Evolutionary conservation across 2,329 filamentous ascomycete genomes (phyloP), one percentile per base, ranked within the genome.

Genomic region (Ophiocordyceps unilateralis): DNA sequence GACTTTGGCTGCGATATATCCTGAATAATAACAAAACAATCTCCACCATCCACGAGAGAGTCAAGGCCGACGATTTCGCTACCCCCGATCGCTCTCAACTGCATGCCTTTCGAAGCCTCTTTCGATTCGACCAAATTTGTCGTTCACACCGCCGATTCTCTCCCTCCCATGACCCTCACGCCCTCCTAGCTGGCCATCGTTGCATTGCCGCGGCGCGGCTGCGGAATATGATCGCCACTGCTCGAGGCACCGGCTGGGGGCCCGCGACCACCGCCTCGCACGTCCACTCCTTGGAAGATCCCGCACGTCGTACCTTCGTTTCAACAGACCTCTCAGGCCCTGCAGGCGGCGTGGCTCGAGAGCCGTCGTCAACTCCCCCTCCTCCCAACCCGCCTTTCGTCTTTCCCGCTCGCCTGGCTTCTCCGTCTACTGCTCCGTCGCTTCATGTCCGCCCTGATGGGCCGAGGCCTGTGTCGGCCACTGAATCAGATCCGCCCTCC

Each of bases 351-450:
- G 23, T 39, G 22, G 23, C 30, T 19, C 36, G 41, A 12, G 42
- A 54, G 14, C 30, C 44, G 1, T 46, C 42, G 8, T 36, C 43
- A 10, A 39, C 37, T n/a, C 45, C 41, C 10, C 70, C 72, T 42
- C 66, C 65, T 41, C 76, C 76, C 40, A 81, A 81, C 43, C 77
- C 78, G 24, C 70, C 69, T 6, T 82, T 82, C 52, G 68, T 76
- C 45, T 82, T 82, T 51, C 79, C 78, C 1, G 59, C 65, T 20
- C 59, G 63, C 39, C 60, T 68, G 8, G 56, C 69, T 1, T 63
- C 52, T 3, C 47, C 70, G 7, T 61, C 64, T 19, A 67, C 69
- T 2, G 64, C 67, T 4, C 64, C 69, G 2, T 62, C 66, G 3
- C 64, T 67, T 0, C 64, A 64, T 39, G 67, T 72, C 9, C 62